These are phyloP conservation scores for Ceratobasidium sp. DNA, from an alignment of 1,284 basidiomycete genomes.

Conservation along the genomic window DNA sequence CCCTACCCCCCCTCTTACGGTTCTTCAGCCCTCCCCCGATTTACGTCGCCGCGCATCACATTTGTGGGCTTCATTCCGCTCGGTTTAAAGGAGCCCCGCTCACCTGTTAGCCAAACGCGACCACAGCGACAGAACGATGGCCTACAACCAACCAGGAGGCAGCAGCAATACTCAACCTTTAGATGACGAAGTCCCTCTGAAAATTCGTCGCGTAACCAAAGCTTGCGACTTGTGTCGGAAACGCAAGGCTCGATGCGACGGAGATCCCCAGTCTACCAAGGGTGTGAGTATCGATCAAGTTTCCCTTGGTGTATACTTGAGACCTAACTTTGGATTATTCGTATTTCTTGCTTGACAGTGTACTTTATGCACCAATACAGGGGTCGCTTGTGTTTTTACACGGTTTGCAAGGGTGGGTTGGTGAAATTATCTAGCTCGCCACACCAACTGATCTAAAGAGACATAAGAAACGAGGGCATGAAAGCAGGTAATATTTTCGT, in stretches of 20 bases:
- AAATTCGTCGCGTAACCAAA: constrained; percentile 25
- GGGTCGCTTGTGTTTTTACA: constrained; percentile 21
- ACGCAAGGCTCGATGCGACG: constrained; percentile 24
- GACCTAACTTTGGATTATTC: not conserved
- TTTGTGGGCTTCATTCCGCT: constrained; percentile 6
- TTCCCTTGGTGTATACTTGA: not conserved
- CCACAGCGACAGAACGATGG: not conserved
- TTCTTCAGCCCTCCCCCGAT: constrained; percentile 3
- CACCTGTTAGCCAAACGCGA: not conserved
- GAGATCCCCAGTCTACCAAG: constrained; percentile 4
- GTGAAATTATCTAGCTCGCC: not conserved
- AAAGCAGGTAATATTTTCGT: constrained; percentile 14
- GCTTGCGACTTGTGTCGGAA: constrained; percentile 21
- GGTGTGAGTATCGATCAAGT: constrained; percentile 2
- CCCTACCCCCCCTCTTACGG: not conserved
- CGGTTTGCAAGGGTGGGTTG: constrained; percentile 17
- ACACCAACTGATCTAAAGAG: not conserved
- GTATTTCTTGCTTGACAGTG: not conserved
- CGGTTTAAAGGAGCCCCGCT: not conserved
- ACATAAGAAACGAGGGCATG: constrained; percentile 22
- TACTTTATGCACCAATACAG: constrained; percentile 20
- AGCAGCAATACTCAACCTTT: not conserved
- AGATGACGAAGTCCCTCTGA: constrained; percentile 15
- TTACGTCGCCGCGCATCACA: constrained; percentile 8
- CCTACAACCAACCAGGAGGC: constrained; percentile 1